Evolutionary conservation across 805 yeast species (phyloP), one percentile per base, ranked within the genome.

Genomic region (Metschnikowia proteae): DNA sequence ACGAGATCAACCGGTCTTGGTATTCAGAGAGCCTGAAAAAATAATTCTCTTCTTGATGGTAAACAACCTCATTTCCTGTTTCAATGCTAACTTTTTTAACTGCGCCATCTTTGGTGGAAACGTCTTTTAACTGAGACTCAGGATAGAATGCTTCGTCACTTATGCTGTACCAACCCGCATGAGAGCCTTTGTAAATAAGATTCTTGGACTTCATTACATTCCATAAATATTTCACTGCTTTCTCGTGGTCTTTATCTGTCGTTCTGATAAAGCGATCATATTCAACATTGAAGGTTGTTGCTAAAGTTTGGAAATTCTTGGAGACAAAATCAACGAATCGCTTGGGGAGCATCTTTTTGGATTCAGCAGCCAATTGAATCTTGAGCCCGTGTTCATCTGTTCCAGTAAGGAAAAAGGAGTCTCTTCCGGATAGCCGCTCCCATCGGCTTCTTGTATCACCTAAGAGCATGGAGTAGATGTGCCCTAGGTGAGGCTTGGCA

Each of bases 381-480:
- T 94, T 94, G 47, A 90, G 68, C 0, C 99, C 99, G 64, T 94
- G 99, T 66, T 94, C 99, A 64, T 94, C 99, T 0, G 97, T 91
- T 0, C 99, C 99, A 0, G 98, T 94, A 5, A 88, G 79, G 60
- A 91, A 78, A 51, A 70, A 78, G 0, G 83, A 67, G 22, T 51
- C 35, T 3, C 53, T 57, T 17, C 35, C 45, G 0, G 79, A 66
- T 1, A 76, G 67, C 48, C 56, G 63, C 33, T 78, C 79, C 96
- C 96, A 92, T 54, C 97, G 73, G 52, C 76, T 79, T 44, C 84
- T 73, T 1, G 84, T 84, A 66, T 94, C 99, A 43, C 91, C 83
- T 39, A 94, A 66, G 0, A 89, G 73, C 87, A 90, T 86, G 4
- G 96, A 81, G 64, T 94, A 90, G 36, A 89, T 72, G 64, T 94